A percentile compares a stretch with the other conserved stretches of the same genome.
phyloP scores from a whole-genome alignment of 441 rosid genomes.

The Flueggea neowawraea region DNA sequence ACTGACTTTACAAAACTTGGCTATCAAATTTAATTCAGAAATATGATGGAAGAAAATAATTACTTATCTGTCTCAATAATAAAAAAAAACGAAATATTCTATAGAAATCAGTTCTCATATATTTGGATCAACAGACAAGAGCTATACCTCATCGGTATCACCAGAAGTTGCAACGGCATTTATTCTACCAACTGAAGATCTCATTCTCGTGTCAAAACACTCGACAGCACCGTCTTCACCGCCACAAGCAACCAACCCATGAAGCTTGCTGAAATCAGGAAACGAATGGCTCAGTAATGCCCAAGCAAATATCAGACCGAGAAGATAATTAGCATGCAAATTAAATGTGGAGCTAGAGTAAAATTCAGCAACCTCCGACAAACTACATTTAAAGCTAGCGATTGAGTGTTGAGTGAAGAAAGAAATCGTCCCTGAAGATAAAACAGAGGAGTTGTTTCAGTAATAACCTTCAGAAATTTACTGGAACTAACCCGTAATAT shows the following conservation, averaged over 20 bases:
- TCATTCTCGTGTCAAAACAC: constrained; percentile 85
- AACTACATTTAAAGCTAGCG: constrained; percentile 90
- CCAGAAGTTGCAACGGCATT: constrained; percentile 74
- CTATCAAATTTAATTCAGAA: too few relatives aligned
- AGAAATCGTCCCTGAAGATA: constrained; percentile 75
- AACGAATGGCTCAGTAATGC: constrained; percentile 15
- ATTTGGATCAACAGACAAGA: constrained; percentile 7
- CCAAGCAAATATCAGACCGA: constrained; percentile 11
- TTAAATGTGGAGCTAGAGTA: neutral
- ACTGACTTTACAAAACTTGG: too few relatives aligned
- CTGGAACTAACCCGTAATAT: too few relatives aligned
- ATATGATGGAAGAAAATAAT: too few relatives aligned
- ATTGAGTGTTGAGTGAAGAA: constrained; percentile 65
- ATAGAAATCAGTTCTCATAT: constrained; percentile 4
- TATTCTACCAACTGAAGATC: constrained; percentile 78
- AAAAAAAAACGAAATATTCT: neutral
- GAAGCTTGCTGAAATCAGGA: constrained; percentile 55
- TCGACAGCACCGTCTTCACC: constrained; percentile 97
- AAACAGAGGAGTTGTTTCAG: neutral
- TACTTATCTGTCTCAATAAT: too few relatives aligned
- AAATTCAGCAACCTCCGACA: constrained; percentile 62
- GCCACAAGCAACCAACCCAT: constrained; percentile 96
- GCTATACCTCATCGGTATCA: constrained; percentile 56
- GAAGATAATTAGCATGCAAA: neutral
- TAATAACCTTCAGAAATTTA: too few relatives aligned